These are phyloP conservation scores for Epichloe uncinata DNA, from an alignment of 2,329 filamentous ascomycete species.

Conservation along the genomic window DNA sequence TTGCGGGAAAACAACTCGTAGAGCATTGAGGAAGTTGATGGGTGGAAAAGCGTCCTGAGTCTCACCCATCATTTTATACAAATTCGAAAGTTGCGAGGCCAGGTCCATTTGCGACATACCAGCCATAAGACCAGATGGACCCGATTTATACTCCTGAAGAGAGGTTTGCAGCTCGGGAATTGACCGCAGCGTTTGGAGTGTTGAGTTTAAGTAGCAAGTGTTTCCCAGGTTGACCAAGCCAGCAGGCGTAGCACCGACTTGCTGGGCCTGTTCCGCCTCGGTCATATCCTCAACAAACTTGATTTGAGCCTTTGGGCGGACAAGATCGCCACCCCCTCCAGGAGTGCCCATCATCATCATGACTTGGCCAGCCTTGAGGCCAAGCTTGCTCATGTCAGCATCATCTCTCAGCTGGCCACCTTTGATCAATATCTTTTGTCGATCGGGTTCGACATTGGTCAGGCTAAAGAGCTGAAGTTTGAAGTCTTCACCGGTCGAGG, in stretches of 20 bases:
- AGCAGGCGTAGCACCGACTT: slow-evolving; percentile 73
- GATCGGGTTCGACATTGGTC: slow-evolving; percentile 88
- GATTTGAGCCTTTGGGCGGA: slow-evolving; percentile 65
- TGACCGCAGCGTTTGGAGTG: slow-evolving; percentile 75
- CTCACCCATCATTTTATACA: slow-evolving; percentile 81
- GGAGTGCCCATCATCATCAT: slow-evolving; percentile 98
- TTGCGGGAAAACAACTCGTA: slow-evolving; percentile 73
- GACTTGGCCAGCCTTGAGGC: slow-evolving; percentile 70
- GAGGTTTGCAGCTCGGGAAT: slow-evolving; percentile 85
- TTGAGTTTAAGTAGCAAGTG: slow-evolving; percentile 97
- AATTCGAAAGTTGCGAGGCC: slow-evolving; percentile 60
- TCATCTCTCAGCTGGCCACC: slow-evolving; percentile 94
- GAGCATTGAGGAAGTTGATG: slow-evolving; percentile 64
- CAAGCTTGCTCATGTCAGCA: slow-evolving; percentile 68
- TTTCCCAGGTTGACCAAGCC: slow-evolving; percentile 89
- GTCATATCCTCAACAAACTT: slow-evolving; percentile 98
- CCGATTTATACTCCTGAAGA: slow-evolving; percentile 44
- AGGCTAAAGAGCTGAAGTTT: slow-evolving; percentile 93
- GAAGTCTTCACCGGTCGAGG: slow-evolving; percentile 78
- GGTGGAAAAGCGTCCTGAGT: slow-evolving; percentile 83
- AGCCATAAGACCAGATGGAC: slow-evolving; percentile 26
- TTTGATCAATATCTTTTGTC: slow-evolving; percentile 92
- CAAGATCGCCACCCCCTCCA: slow-evolving; percentile 45
- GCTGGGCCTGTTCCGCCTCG: slow-evolving; percentile 74
- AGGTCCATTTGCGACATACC: slow-evolving; percentile 48